Evolutionary conservation across 768 basidiomycete genomes (phyloP).

Genomic region (Kwoniella pini): DNA sequence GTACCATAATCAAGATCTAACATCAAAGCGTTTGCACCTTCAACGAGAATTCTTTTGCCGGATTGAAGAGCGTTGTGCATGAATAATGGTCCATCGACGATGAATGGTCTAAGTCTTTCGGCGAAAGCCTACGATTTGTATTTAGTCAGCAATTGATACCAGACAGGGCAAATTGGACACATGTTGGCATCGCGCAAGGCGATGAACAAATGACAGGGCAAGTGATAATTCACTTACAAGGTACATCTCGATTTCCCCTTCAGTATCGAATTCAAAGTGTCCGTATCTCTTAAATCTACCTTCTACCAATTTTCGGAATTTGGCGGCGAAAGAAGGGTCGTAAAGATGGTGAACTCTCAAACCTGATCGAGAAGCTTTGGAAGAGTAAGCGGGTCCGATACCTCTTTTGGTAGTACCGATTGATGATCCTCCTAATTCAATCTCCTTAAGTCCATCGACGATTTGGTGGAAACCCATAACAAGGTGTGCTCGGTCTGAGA

Average conservation of each 20-base stretch:
- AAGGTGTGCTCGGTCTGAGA: constrained; percentile 94
- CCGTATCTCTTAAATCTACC: constrained; percentile 98
- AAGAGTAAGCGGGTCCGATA: constrained; percentile 97
- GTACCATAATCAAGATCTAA: constrained; percentile 97
- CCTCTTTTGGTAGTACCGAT: constrained; percentile 98
- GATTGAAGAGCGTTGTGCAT: constrained; percentile 74
- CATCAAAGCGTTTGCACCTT: constrained; percentile 98
- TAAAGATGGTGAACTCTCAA: constrained; percentile 95
- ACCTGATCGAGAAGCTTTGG: constrained; percentile 94
- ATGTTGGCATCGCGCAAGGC: not conserved
- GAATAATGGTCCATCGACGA: constrained; percentile 83
- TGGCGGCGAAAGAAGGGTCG: constrained; percentile 79
- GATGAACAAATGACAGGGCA: not conserved
- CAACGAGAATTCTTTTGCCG: constrained; percentile 82
- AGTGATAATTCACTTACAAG: constrained; percentile 60
- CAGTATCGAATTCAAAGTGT: constrained; percentile 96
- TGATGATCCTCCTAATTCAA: constrained; percentile 78
- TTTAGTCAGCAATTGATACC: too few species aligned
- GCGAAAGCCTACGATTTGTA: constrained; percentile 86
- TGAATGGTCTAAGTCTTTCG: constrained; percentile 78
- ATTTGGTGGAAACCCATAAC: constrained; percentile 99
- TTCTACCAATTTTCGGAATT: constrained; percentile 94
- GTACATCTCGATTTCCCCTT: constrained; percentile 90
- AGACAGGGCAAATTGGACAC: not conserved
- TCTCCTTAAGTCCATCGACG: constrained; percentile 97